Base-by-base conservation (phyloP, 2,329 filamentous ascomycete species). In the Taxawa tesnikishii region DNA sequence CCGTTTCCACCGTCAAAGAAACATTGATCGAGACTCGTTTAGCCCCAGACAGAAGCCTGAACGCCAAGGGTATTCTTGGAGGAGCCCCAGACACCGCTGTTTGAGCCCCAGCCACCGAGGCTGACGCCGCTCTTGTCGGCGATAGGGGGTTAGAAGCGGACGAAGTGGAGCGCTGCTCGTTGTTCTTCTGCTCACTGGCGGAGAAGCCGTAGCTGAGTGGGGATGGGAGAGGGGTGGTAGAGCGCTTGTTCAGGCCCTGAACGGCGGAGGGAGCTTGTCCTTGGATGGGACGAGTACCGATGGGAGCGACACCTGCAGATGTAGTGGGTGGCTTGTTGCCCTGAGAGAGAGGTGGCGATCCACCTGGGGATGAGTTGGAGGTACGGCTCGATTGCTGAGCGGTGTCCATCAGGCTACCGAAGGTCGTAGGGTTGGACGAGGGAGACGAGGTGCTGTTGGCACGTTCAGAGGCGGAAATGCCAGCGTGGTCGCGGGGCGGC, bases 11-110 rank as follows among this genome's bases (percentile, higher is more conserved):
- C n/a, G n/a, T n/a, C n/a, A n/a, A n/a, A n/a, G n/a, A n/a, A n/a
- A n/a, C n/a, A n/a, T n/a, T n/a, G n/a, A n/a, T n/a, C n/a, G 19
- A 23, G 19, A 23, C 8, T 23, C 8, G 19, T 27, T 48, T 77
- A 94, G 47, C 87, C 87, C 87, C 87, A 96, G 45, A 94, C 88
- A 43, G 84, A 92, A 43, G 87, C 85, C 55, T 92, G 84, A 39
- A 87, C 81, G 43, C 85, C 83, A 39, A 92, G 75, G 31, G 75
- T 74, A 43, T 77, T 82, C 49, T 82, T 83, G 49, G 47, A 44
- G 14, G 77, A 79, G 38, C 84, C 82, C 87, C 87, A 94, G 28
- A 88, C 83, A 24, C 77, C 79, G 43, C 77, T 79, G 43, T 81
- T 79, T 51, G 75, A 79, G 34, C 81, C 77, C 87, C 87, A 94